Evolutionary conservation across 139 green algal species (phyloP), one percentile per base, ranked within the genome.

Genomic region (Zygnema circumcarinatum): DNA sequence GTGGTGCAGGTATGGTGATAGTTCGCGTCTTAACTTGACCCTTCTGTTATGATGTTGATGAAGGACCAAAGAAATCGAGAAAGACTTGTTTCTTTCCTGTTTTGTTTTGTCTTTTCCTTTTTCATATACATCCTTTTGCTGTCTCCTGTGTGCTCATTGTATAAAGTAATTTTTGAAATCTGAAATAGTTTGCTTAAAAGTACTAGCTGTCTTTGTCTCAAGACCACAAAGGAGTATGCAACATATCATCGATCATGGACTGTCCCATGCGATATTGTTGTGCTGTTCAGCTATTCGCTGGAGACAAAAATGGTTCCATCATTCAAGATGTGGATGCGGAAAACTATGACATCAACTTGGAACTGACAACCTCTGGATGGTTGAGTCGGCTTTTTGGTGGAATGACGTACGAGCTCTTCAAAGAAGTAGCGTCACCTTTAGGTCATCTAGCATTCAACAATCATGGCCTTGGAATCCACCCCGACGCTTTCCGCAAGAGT

Each of bases 381-480:
- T 42, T 79, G 1, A 76, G 38, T 33, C 76, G 85, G 1, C 33
- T 90, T 1, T 79, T 90, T 42, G 75, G 75, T 1, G 85, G 76
- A 31, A 79, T 86, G 53, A 85, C 31, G 40, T 79, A 86, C 39
- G 85, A 86, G 38, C 85, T 90, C 47, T 90, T 90, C 52, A 78
- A 79, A 68, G 36, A 78, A 35, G 67, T 87, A 21, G 73, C 83
- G n/a, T 83, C 83, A 40, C 83, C 83, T 31, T 38, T 83, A 54
- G 83, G 83, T 2, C 35, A 88, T 38, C 79, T 88, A 22, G 85
- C 85, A 35, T 90, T 90, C 38, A 86, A 90, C 79, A 90, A 90
- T 53, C 85, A 90, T 36, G 85, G 79, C 22, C 85, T 90, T 38
- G 85, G 85, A 1, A 38, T 90, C 20, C 35, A 80, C 31, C 85